These are phyloP conservation scores for Viola pubescens DNA, from an alignment of 441 rosid genomes.

Conservation along the genomic window DNA sequence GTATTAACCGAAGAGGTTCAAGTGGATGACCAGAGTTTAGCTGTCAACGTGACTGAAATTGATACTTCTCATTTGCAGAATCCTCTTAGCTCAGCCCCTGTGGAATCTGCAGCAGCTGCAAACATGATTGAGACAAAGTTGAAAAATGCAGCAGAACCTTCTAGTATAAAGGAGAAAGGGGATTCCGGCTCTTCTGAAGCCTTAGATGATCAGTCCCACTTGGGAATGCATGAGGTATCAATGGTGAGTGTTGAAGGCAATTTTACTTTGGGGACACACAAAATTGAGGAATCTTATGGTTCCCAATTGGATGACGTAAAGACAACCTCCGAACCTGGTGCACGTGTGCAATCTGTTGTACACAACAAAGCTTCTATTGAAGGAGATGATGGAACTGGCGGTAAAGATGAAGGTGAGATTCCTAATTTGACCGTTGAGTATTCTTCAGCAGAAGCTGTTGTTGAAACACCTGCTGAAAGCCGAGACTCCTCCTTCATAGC, in stretches of 20 bases:
- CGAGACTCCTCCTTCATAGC: conserved; percentile 16
- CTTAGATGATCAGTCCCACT: conserved; percentile 20
- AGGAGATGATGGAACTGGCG: conserved; percentile 24
- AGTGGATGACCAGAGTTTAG: conserved; percentile 20
- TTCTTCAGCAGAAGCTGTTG: conserved; percentile 27
- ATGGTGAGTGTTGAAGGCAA: conserved; percentile 16
- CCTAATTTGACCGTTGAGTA: conserved; percentile 8
- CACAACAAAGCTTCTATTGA: conserved; percentile 22
- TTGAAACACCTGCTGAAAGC: conserved; percentile 18
- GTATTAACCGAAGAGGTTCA: conserved; percentile 19
- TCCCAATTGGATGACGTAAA: conserved; percentile 21
- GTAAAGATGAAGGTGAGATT: conserved; percentile 14
- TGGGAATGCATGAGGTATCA: conserved; percentile 17
- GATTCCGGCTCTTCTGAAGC: conserved; percentile 28
- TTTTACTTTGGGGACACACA: conserved; percentile 21
- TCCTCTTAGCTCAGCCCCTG: conserved; percentile 17
- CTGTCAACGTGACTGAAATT: conserved; percentile 24
- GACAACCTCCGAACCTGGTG: conserved; percentile 22
- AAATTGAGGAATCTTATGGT: conserved; percentile 22
- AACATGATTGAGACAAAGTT: conserved; percentile 17
- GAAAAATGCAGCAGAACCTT: conserved; percentile 27
- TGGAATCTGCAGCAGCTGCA: conserved; percentile 28
- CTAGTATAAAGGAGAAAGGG: conserved; percentile 22
- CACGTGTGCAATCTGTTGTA: conserved; percentile 22
- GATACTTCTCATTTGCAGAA: conserved; percentile 20